Conservation (phyloP, 2,329 filamentous ascomycete genomes). For the Chaetomium strumarium region DNA sequence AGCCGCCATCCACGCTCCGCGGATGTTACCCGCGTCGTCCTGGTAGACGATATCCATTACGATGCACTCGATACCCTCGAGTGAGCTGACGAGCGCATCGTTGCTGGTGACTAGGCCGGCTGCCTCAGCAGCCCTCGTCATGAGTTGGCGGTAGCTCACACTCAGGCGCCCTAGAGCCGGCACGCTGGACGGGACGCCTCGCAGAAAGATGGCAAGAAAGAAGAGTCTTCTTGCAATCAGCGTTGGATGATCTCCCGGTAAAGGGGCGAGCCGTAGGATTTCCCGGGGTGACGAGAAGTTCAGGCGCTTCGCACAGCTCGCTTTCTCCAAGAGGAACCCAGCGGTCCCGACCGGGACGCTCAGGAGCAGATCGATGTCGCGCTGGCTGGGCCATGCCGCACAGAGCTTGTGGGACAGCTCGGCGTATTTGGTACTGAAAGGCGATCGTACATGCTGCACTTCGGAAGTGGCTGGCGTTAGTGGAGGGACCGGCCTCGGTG, state of each 20-base stretch:
- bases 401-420: background rate
- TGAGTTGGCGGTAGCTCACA: background rate
- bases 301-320: background rate
- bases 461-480: background rate
- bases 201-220: background rate
- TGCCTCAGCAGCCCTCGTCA: background rate
- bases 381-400: conserved; percentile 2
- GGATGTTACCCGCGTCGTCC: conserved; percentile 35
- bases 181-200: background rate
- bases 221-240: background rate
- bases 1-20: conserved; percentile 33
- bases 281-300: background rate
- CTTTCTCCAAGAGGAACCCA: background rate
- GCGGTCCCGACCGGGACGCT: background rate
- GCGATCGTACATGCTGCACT: background rate
- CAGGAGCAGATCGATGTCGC: background rate
- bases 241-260: background rate
- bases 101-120: background rate
- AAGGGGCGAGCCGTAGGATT: background rate
- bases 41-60: conserved; percentile 37
- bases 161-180: background rate
- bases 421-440: background rate
- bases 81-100: conserved; percentile 16
- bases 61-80: conserved; percentile 39
- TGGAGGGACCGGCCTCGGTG: background rate